A percentile compares a stretch with the other conserved stretches of the same genome.
These are phyloP conservation scores for Orobanche coerulescens DNA, from an alignment of 257 asterid genomes.

Conservation along the genomic window DNA sequence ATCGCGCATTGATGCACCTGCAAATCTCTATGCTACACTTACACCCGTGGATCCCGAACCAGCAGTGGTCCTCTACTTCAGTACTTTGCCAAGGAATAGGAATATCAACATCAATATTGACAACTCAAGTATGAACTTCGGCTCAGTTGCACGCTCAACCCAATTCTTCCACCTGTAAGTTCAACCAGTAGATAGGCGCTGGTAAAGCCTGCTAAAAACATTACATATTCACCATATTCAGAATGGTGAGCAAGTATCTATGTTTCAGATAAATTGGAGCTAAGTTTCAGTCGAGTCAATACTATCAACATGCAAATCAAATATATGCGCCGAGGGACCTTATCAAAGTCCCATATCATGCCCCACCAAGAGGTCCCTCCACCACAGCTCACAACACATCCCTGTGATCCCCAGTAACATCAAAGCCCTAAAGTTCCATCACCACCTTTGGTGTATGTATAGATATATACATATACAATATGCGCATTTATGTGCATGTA, in stretches of 20 bases:
- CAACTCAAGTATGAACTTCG: conserved; percentile 45
- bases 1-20: background rate
- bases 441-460: too few species aligned
- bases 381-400: too few species aligned
- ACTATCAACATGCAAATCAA: background rate
- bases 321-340: background rate
- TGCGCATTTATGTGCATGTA: too few species aligned
- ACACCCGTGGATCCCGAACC: background rate
- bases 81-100: conserved; percentile 41
- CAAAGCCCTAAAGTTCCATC: too few species aligned
- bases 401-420: too few species aligned
- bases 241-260: conserved; percentile 37
- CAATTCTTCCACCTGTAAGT: conserved; percentile 91
- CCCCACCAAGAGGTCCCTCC: too few species aligned
- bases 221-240: conserved; percentile 61
- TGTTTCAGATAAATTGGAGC: background rate
- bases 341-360: too few species aligned
- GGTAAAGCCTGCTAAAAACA: conserved; percentile 84
- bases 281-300: too few species aligned
- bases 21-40: background rate
- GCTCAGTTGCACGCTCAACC: conserved; percentile 32
- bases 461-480: too few species aligned
- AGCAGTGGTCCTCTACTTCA: conserved; percentile 24
- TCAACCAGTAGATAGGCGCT: conserved; percentile 98
- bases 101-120: conserved; percentile 44